A percentile compares a stretch with the other conserved stretches of the same genome.
Conservation (phyloP, 2,329 filamentous ascomycete genomes). For the Penicillium sp. region DNA sequence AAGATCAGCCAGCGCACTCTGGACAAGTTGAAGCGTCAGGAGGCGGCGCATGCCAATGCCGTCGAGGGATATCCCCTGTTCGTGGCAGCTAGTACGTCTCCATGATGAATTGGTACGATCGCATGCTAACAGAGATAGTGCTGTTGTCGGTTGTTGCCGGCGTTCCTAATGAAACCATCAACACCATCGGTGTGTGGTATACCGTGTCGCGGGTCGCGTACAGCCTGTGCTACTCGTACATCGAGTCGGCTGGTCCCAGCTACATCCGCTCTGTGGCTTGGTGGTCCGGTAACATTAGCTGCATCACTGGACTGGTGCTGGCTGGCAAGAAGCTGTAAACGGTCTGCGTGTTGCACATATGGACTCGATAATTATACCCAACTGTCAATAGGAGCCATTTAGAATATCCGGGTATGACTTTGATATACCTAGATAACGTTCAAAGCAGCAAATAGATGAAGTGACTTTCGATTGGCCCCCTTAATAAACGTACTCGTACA, state of each 20-base stretch:
- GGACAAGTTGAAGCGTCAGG: slow-evolving; percentile 36
- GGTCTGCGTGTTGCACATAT: not conserved
- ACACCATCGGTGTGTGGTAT: slow-evolving; percentile 38
- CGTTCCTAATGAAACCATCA: slow-evolving; percentile 36
- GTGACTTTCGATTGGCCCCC: not conserved
- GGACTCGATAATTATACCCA: not conserved
- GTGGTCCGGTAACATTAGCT: slow-evolving; percentile 42
- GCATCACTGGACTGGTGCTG: slow-evolving; percentile 37
- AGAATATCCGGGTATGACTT: no score
- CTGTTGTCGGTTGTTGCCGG: slow-evolving; percentile 37
- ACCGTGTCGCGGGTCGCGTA: slow-evolving; percentile 36
- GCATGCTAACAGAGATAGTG: slow-evolving; percentile 18
- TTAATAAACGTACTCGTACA: not conserved
- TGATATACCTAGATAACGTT: not conserved
- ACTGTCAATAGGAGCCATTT: not conserved
- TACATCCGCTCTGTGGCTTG: slow-evolving; percentile 38
- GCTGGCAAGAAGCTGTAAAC: slow-evolving; percentile 32
- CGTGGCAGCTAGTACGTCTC: slow-evolving; percentile 31
- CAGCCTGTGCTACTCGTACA: slow-evolving; percentile 33
- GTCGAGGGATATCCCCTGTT: slow-evolving; percentile 41
- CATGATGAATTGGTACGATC: not conserved
- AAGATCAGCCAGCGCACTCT: slow-evolving; percentile 38
- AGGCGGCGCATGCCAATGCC: slow-evolving; percentile 35
- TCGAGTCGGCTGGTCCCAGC: slow-evolving; percentile 30
- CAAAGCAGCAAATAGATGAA: not conserved